These are phyloP conservation scores for Colletotrichum cuscutae DNA, from an alignment of 2,329 filamentous ascomycete species.

Conservation along the genomic window DNA sequence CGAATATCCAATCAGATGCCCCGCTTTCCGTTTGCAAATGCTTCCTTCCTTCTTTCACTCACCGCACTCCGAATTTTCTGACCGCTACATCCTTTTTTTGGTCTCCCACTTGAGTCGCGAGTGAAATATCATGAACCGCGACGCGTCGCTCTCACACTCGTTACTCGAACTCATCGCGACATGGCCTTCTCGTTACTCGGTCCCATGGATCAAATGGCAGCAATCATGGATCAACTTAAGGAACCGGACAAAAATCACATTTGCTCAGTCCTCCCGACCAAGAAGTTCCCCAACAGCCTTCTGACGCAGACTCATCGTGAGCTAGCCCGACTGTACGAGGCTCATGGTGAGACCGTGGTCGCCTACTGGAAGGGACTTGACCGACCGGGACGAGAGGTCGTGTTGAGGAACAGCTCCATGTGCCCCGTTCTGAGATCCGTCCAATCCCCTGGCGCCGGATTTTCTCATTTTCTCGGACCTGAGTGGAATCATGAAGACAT, in stretches of 20 bases:
- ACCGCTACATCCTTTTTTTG: no score
- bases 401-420: not conserved
- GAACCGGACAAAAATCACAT: not conserved
- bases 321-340: not conserved
- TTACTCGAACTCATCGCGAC: not conserved
- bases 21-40: not conserved
- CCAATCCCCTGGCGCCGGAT: not conserved
- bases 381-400: not conserved
- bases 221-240: not conserved
- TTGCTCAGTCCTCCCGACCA: not conserved
- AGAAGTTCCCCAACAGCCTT: not conserved
- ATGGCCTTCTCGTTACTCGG: not conserved
- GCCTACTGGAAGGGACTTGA: not conserved
- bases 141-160: not conserved
- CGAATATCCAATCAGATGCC: not conserved
- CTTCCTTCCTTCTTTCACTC: not conserved
- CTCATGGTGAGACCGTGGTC: not conserved
- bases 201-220: not conserved
- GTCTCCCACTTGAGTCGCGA: not conserved
- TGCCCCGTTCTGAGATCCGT: not conserved
- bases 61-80: not conserved
- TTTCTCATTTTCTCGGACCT: conserved; percentile 47
- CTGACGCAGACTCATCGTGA: not conserved
- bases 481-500: conserved; percentile 58
- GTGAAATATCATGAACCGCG: not conserved